phyloP scores from a whole-genome alignment of 2,329 filamentous ascomycete genomes.

The Botrytis porri region DNA sequence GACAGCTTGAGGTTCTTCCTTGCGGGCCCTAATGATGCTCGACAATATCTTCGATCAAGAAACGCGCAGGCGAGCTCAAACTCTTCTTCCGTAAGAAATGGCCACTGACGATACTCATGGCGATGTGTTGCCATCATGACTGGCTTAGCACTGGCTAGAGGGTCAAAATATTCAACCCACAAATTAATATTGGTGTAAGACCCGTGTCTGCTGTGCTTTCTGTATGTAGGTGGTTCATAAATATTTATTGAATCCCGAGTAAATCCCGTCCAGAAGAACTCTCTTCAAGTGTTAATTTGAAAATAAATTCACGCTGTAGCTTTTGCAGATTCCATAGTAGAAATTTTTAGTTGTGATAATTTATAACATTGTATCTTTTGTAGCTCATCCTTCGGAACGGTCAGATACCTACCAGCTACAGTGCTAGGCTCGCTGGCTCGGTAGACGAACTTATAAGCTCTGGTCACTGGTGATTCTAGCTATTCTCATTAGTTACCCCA shows the following conservation, averaged over 20 bases:
- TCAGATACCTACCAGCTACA: neutral
- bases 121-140: slow-evolving; percentile 37
- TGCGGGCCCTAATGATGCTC: slow-evolving; percentile 54
- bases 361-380: neutral
- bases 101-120: slow-evolving; percentile 49
- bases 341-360: no score
- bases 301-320: neutral
- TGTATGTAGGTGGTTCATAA: neutral
- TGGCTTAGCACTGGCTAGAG: slow-evolving; percentile 7
- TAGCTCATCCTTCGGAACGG: neutral
- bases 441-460: neutral
- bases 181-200: neutral
- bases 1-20: slow-evolving; percentile 54
- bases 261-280: no score
- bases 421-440: neutral
- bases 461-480: neutral
- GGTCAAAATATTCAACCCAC: neutral
- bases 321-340: neutral
- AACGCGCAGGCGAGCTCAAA: slow-evolving; percentile 64
- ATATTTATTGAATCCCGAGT: neutral
- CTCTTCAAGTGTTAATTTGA: neutral
- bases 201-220: neutral
- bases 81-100: slow-evolving; percentile 58
- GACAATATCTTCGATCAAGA: slow-evolving; percentile 57
- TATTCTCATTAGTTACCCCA: neutral